Percentiles rank a stretch among this genome's conserved stretches.
phyloP scores from a whole-genome alignment of 2,329 filamentous ascomycete genomes.

The Nemania sp. region DNA sequence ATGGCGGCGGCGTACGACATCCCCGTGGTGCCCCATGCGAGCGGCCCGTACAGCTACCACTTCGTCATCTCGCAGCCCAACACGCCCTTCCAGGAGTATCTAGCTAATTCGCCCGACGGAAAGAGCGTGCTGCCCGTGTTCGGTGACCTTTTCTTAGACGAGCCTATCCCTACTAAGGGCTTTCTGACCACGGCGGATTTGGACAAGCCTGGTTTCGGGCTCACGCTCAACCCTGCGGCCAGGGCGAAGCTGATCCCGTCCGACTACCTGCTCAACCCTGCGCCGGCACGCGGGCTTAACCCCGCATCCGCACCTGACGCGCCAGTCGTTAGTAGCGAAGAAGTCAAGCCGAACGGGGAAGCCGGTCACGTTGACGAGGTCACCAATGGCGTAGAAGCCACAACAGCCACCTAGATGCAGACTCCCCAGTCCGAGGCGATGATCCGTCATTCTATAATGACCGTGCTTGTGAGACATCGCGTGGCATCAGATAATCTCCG shows the following conservation, averaged over 20 bases:
- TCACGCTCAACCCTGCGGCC: constrained; percentile 82
- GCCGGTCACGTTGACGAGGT: constrained; percentile 23
- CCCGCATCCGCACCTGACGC: constrained; percentile 37
- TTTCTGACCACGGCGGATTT: constrained; percentile 79
- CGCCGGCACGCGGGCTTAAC: constrained; percentile 54
- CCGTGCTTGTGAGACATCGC: not conserved
- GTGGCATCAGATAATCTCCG: not conserved
- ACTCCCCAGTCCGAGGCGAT: not conserved
- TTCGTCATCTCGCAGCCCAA: constrained; percentile 94
- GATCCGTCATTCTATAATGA: not conserved
- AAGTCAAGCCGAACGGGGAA: constrained; percentile 15
- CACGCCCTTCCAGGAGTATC: constrained; percentile 93
- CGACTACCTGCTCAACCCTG: constrained; percentile 70
- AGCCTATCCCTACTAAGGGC: constrained; percentile 84
- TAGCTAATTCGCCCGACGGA: constrained; percentile 90
- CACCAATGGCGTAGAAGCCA: constrained; percentile 33
- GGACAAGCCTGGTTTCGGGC: constrained; percentile 88
- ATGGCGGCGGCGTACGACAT: constrained; percentile 93
- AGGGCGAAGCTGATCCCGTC: constrained; percentile 74
- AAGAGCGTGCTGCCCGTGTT: constrained; percentile 90
- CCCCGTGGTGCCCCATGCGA: constrained; percentile 92
- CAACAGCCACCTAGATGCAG: constrained; percentile 17
- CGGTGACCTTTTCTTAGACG: constrained; percentile 86
- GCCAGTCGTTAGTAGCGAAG: constrained; percentile 15
- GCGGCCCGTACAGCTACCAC: constrained; percentile 93